These are phyloP conservation scores for Aureobasidium vineae DNA, from an alignment of 2,329 filamentous ascomycete species.

Conservation along the genomic window DNA sequence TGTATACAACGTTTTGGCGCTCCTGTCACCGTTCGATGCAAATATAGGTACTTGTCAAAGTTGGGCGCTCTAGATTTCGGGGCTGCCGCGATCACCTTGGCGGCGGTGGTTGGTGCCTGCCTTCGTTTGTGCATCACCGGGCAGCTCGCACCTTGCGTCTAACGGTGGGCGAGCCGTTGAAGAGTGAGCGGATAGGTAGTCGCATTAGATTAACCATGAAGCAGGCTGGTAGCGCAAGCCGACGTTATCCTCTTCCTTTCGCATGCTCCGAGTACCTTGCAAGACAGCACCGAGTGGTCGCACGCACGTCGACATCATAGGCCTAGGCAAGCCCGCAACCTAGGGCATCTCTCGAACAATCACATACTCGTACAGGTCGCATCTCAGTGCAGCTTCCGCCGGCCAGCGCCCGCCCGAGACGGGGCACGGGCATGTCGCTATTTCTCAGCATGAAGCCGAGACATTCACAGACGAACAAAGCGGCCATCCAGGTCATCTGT, in stretches of 20 bases:
- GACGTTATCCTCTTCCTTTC: background rate
- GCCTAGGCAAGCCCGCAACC: background rate
- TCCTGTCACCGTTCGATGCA: background rate
- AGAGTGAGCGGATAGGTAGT: background rate
- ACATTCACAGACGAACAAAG: constrained; percentile 33
- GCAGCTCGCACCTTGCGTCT: constrained; percentile 1
- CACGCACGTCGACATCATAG: constrained; percentile 20
- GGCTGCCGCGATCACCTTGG: background rate
- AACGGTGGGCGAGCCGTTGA: constrained; percentile 18
- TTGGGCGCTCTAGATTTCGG: background rate
- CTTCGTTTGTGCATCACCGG: background rate
- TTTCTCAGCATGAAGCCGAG: constrained; percentile 14
- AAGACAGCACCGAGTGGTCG: background rate
- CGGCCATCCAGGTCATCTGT: constrained; percentile 51
- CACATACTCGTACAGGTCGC: background rate
- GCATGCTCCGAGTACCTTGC: background rate
- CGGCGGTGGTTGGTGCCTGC: constrained; percentile 7
- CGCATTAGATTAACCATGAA: constrained; percentile 9
- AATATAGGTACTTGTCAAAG: background rate
- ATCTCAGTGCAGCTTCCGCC: background rate
- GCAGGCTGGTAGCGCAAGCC: background rate
- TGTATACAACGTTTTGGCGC: background rate
- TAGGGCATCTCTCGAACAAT: background rate
- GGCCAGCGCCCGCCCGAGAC: constrained; percentile 21
- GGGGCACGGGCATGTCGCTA: constrained; percentile 17